Evolutionary conservation across 306 rosid species (phyloP).

Genomic region (Vigna mungo): DNA sequence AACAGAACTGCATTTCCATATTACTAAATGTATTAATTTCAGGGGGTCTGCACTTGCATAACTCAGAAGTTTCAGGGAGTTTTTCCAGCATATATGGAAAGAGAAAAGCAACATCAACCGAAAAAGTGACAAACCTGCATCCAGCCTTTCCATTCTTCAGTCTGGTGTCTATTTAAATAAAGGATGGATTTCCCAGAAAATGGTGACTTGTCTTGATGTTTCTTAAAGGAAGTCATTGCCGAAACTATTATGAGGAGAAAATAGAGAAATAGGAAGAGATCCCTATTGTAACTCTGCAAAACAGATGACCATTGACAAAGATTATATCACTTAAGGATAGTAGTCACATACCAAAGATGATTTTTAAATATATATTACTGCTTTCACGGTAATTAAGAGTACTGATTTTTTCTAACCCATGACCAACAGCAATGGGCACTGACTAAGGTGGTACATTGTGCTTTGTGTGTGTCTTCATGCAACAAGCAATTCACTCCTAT

Average conservation of each 20-base stretch:
- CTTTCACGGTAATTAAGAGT: slow-evolving; percentile 12
- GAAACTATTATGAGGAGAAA: slow-evolving; percentile 91
- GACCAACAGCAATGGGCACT: slow-evolving; percentile 22
- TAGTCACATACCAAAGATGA: slow-evolving; percentile 2
- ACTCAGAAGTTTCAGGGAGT: slow-evolving; percentile 10
- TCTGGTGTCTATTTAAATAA: slow-evolving; percentile 95
- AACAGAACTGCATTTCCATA: slow-evolving; percentile 17
- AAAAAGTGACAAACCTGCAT: slow-evolving; percentile 82
- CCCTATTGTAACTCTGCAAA: slow-evolving; percentile 94
- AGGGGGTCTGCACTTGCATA: background rate
- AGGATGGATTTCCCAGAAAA: slow-evolving; percentile 85
- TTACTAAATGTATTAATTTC: slow-evolving; percentile 21
- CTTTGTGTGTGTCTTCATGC: background rate
- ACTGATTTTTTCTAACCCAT: slow-evolving; percentile 12
- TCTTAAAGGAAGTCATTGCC: slow-evolving; percentile 80
- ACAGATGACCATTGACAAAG: slow-evolving; percentile 36
- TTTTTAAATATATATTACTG: slow-evolving; percentile 4
- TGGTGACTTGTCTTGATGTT: slow-evolving; percentile 86
- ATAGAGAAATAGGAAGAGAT: slow-evolving; percentile 85
- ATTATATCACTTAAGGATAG: slow-evolving; percentile 24
- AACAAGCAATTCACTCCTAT: background rate
- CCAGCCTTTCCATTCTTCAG: slow-evolving; percentile 99
- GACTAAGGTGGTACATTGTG: slow-evolving; percentile 24
- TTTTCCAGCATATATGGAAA: slow-evolving; percentile 28
- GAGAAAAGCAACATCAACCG: slow-evolving; percentile 34